Base-by-base conservation (phyloP, 768 basidiomycete species). In the Lactifluus pinguis region DNA sequence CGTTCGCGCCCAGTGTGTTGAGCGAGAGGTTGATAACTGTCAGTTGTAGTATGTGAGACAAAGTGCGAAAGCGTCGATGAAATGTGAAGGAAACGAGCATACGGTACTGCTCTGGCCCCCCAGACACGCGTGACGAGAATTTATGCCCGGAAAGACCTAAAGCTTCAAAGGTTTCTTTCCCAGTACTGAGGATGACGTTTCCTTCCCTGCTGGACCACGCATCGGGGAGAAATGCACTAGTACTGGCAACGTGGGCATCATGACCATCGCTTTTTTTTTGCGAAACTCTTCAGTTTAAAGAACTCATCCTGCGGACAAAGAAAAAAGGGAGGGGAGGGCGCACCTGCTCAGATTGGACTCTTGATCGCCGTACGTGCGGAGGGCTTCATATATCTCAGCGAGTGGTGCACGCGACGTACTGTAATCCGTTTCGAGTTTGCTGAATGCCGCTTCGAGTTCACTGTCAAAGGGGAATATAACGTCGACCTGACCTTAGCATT, bases 131-230 rank as follows among this genome's bases (percentile, higher is more conserved):
- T 63, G 70, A 85, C 0, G 82, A 79, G 48, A 86, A 60, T 30
- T 74, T 76, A 59, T 72, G 71, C 5, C 89, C 87, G 0, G 81
- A 75, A 15, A 88, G 66, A 1, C 87, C 86, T 8, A 88, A 75
- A 7, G 71, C 71, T 64, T 86, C 79, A 68, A 88, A 88, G 0
- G 81, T 80, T 17, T 74, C 73, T 69, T 83, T 83, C 47, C 75
- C 75, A 6, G 84, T 75, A 29, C 74, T 80, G 19, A 88, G 69
- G 0, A 83, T 83, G 60, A 89, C 70, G 48, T 83, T 65, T 4
- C 84, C 83, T 17, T 84, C 79, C 2, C 77, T 74, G 66, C 88
- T 74, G 66, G 84, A 86, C 88, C 89, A 90, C 2, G 76, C 77
- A 61, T 87, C 86, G 10, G 65, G 65, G 41, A 65, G 55, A 45